Conservation (phyloP, 768 basidiomycete genomes). For the Lepiota venenata region DNA sequence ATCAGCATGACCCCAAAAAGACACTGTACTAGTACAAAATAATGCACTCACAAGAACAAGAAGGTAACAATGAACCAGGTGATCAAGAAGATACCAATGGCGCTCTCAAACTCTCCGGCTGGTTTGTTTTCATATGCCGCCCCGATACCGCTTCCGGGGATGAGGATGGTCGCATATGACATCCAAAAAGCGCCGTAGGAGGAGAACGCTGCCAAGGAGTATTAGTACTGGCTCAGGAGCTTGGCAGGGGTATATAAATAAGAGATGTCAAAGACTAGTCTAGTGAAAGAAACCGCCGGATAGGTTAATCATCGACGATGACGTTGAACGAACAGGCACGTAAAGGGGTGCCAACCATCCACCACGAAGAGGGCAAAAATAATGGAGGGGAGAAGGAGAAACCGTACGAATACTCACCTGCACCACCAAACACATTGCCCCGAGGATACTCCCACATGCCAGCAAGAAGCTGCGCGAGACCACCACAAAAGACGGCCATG, state of each 20-base stretch:
- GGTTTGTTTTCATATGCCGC: conserved; percentile 46
- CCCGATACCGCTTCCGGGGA: conserved; percentile 64
- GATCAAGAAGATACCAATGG: conserved; percentile 71
- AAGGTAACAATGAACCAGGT: conserved; percentile 74
- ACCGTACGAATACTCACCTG: conserved; percentile 46
- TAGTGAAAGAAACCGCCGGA: neutral
- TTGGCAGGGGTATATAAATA: neutral
- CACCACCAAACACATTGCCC: conserved; percentile 69
- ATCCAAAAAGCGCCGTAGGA: conserved; percentile 90
- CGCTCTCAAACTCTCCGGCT: conserved; percentile 38
- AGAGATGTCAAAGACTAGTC: neutral
- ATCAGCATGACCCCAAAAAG: neutral
- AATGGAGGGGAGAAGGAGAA: neutral
- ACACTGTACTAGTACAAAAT: neutral
- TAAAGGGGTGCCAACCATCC: neutral
- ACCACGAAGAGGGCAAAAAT: neutral
- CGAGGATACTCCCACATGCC: conserved; percentile 86
- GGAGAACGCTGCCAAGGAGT: conserved; percentile 55
- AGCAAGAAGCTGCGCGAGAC: conserved; percentile 80
- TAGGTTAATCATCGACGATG: neutral
- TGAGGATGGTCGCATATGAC: conserved; percentile 70
- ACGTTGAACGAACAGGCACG: neutral
- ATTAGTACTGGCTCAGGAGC: neutral
- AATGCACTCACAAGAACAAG: conserved; percentile 53
- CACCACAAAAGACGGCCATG: conserved; percentile 84